Base-by-base conservation (phyloP, 129 eudicot species). In the Tanacetum coccineum region DNA sequence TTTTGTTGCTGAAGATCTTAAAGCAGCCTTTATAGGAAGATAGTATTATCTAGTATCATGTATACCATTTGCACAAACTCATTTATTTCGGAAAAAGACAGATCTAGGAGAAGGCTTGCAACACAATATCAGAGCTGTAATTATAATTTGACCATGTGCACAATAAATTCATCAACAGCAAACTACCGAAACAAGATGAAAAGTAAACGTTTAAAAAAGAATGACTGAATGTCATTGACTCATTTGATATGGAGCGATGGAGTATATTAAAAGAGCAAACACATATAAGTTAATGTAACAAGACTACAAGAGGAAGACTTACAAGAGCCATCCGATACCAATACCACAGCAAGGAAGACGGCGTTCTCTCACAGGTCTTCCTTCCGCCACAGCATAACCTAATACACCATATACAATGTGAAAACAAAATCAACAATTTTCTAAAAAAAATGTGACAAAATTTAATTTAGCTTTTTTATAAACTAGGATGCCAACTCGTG, bases 311-410 rank as follows among this genome's bases (percentile, higher is more conserved):
- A 17, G 44, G n/a, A n/a, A n/a, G n/a, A 78, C 94, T 92, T 82
- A 92, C 98, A 88, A 77, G 80, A 81, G 72, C 98, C 96, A 92
- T 64, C 91, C 87, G 20, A 82, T 26, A 68, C 98, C 98, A 64
- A 84, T 70, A 28, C 98, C 98, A 51, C 98, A 92, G 83, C 95
- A 92, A 71, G 98, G 89, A 80, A 92, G 98, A 19, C 87, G 95
- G 30, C 32, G 74, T 73, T 85, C 82, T 78, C 95, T 80, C 62
- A 80, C 81, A 19, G 98, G 96, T 70, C 80, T 82, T 82, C 98
- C 96, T 78, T 88, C 98, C 66, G 87, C 89, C 62, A 86, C 91
- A 66, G 79, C 91, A 78, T 88, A 92, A 70, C 95, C 98, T 92
- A 74, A 20, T 51, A 72, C 66, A 69, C 30, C 68, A 75, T 32